These are phyloP conservation scores for Penicillium taxi DNA, from an alignment of 495 filamentous ascomycete species.

Conservation along the genomic window DNA sequence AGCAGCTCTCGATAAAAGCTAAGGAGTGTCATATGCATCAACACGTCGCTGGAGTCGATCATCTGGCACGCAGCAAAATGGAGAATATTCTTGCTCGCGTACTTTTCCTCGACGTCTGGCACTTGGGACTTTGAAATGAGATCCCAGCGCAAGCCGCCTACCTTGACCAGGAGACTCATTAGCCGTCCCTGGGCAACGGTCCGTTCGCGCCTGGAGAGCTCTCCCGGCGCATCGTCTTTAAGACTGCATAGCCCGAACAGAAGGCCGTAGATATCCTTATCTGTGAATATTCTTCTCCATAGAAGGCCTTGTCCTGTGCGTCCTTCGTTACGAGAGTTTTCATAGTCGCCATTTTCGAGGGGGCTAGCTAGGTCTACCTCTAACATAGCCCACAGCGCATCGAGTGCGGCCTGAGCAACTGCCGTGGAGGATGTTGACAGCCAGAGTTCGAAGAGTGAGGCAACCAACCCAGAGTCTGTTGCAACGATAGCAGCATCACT, in stretches of 20 bases:
- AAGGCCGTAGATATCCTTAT: constrained; percentile 56
- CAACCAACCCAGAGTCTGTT: constrained; percentile 53
- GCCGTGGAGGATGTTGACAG: constrained; percentile 61
- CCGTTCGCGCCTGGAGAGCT: constrained; percentile 52
- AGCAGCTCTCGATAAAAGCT: constrained; percentile 67
- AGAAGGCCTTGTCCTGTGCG: constrained; percentile 57
- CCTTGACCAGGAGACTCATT: constrained; percentile 59
- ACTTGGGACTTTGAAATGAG: constrained; percentile 51
- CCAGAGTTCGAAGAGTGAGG: constrained; percentile 59
- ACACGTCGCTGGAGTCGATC: constrained; percentile 63
- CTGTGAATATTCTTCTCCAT: constrained; percentile 65
- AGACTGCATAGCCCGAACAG: constrained; percentile 57
- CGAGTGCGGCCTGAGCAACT: constrained; percentile 61
- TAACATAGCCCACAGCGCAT: constrained; percentile 61
- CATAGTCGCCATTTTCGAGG: constrained; percentile 39
- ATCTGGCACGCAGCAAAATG: constrained; percentile 68
- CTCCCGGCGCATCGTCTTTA: constrained; percentile 25
- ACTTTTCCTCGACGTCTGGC: constrained; percentile 50
- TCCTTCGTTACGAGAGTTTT: constrained; percentile 23
- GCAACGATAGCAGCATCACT: constrained; percentile 63
- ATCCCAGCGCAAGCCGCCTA: constrained; percentile 57
- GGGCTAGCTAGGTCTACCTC: constrained; percentile 50
- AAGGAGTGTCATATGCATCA: constrained; percentile 74
- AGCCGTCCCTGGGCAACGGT: constrained; percentile 73
- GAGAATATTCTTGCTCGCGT: constrained; percentile 52